Evolutionary conservation across 371 early-diverging fungal species (phyloP).

Genomic region (Umbelopsis sp.): DNA sequence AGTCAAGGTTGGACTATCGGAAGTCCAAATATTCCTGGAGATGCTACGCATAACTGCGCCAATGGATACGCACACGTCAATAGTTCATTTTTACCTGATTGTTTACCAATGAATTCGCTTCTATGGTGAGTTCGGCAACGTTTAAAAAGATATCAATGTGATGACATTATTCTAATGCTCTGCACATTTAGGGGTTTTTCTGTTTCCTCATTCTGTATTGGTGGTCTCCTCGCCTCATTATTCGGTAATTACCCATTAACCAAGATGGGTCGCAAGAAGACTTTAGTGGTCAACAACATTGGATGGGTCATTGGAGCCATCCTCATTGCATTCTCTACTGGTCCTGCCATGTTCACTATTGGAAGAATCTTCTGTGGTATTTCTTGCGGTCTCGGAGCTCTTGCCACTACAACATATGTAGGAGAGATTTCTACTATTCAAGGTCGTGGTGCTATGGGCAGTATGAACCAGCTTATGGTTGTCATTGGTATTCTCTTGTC

Average conservation of each 20-base stretch:
- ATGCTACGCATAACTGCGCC: conserved; percentile 31
- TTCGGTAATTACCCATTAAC: conserved; percentile 60
- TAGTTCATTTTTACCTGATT: conserved; percentile 30
- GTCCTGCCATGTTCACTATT: conserved; percentile 62
- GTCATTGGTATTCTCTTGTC: conserved; percentile 76
- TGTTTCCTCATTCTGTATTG: conserved; percentile 69
- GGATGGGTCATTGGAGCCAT: conserved; percentile 67
- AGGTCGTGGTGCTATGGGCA: conserved; percentile 70
- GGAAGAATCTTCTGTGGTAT: conserved; percentile 84
- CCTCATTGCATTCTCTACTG: conserved; percentile 57
- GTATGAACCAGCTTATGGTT: conserved; percentile 83
- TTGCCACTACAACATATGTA: conserved; percentile 80
- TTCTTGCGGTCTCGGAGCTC: conserved; percentile 79
- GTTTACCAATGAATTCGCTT: conserved; percentile 34
- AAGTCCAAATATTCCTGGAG: conserved; percentile 50
- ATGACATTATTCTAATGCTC: neutral
- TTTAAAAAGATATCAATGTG: neutral
- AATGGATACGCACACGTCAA: conserved; percentile 24
- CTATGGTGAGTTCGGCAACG: conserved; percentile 25
- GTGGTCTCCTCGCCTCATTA: conserved; percentile 76
- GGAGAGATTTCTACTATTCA: conserved; percentile 77
- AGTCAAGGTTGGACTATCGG: conserved; percentile 54
- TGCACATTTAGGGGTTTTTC: conserved; percentile 59
- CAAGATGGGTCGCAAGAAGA: conserved; percentile 65
- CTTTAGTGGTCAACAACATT: conserved; percentile 64